A percentile compares a stretch with the other conserved stretches of the same genome.
Evolutionary conservation across 2,329 filamentous ascomycete species (phyloP).

Genomic region (Corinectria fuckeliana): DNA sequence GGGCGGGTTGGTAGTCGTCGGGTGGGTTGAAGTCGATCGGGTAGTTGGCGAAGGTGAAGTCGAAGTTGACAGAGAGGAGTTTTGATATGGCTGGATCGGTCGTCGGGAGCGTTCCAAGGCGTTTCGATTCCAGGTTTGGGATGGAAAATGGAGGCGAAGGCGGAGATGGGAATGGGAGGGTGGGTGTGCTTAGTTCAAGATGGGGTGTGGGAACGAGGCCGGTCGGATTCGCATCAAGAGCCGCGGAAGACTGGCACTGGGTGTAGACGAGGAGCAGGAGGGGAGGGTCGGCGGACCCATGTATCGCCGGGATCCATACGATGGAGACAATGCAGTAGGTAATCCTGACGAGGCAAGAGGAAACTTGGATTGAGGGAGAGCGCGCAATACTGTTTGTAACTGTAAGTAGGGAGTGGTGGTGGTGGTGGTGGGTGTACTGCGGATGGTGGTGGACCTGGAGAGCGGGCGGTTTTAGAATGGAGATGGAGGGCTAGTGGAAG

Average conservation of each 20-base stretch:
- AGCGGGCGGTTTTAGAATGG: not conserved
- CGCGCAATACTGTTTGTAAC: not conserved
- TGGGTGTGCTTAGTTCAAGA: not conserved
- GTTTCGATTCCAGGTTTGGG: not conserved
- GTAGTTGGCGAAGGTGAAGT: not conserved
- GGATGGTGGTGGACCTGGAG: not conserved
- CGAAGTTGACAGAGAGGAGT: not conserved
- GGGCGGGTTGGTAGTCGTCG: not conserved
- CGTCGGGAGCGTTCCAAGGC: not conserved
- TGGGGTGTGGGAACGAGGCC: not conserved
- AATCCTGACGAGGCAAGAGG: not conserved
- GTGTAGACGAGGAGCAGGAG: not conserved
- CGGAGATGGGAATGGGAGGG: not conserved
- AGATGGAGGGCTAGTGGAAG: constrained; percentile 17
- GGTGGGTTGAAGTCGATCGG: not conserved
- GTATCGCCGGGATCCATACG: not conserved
- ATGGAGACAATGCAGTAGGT: not conserved
- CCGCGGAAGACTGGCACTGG: not conserved
- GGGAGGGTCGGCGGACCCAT: not conserved
- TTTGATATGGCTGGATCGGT: not conserved
- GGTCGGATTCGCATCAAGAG: not conserved
- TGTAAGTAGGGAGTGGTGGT: not conserved
- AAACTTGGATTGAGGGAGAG: too few relatives aligned
- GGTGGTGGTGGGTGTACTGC: not conserved
- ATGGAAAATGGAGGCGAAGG: not conserved